phyloP scores from a whole-genome alignment of 768 basidiomycete genomes.

The Podaxis mareebaensis region DNA sequence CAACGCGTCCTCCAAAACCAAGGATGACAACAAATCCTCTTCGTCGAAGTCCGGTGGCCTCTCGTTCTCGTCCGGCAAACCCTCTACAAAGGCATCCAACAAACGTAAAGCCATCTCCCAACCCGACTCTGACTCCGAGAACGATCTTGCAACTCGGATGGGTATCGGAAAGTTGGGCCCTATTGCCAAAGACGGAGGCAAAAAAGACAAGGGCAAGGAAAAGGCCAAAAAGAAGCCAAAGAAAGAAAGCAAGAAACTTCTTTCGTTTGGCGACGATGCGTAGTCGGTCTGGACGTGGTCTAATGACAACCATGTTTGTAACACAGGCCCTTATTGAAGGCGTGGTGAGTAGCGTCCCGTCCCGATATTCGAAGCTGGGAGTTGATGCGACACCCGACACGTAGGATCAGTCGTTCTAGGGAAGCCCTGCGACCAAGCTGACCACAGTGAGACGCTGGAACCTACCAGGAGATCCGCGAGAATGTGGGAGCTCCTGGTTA shows the following conservation, averaged over 20 bases:
- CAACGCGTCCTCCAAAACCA: constrained; percentile 19
- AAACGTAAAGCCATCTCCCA: constrained; percentile 44
- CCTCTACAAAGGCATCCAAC: constrained; percentile 32
- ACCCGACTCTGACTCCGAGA: constrained; percentile 22
- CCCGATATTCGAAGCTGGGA: not conserved
- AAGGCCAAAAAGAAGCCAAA: constrained; percentile 58
- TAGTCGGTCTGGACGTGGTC: constrained; percentile 18
- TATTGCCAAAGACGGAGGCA: constrained; percentile 26
- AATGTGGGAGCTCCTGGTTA: too few relatives aligned
- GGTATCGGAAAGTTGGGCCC: constrained; percentile 21
- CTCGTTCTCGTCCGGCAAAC: constrained; percentile 43
- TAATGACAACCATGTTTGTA: not conserved
- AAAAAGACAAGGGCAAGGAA: constrained; percentile 33
- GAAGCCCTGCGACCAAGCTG: too few relatives aligned
- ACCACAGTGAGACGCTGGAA: too few relatives aligned
- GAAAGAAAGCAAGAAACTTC: constrained; percentile 45
- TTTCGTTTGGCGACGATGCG: constrained; percentile 63
- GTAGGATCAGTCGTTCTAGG: too few relatives aligned
- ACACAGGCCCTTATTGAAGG: not conserved
- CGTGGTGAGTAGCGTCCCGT: not conserved
- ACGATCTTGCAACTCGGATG: constrained; percentile 26
- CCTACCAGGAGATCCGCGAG: too few relatives aligned
- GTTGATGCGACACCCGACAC: too few relatives aligned
- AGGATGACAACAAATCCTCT: constrained; percentile 21
- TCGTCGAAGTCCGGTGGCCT: constrained; percentile 29